Conservation (phyloP, 208 protist genomes). For the Trichomonas gallinae region DNA sequence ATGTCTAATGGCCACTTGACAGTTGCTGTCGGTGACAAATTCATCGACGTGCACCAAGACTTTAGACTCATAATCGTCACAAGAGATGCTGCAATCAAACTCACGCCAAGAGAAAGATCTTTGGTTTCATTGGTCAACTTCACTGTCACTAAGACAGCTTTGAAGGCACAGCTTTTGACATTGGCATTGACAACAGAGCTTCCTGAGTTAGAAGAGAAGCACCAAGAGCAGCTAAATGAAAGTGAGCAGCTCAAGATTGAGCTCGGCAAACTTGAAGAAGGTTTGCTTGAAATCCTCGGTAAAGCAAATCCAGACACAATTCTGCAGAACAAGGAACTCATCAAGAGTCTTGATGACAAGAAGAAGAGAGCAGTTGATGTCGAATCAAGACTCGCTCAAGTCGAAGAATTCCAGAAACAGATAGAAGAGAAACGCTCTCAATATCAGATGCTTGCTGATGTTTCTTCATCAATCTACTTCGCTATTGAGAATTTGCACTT, state of each 20-base stretch:
- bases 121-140: constrained; percentile 81
- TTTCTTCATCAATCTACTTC: constrained; percentile 70
- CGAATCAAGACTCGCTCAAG: constrained; percentile 58
- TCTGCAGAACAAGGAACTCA: not conserved
- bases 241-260: constrained; percentile 83
- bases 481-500: constrained; percentile 62
- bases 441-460: constrained; percentile 73
- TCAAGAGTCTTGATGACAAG: constrained; percentile 62
- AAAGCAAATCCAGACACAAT: not conserved
- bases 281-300: not conserved
- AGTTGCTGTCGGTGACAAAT: not conserved
- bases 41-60: not conserved
- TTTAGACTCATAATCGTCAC: constrained; percentile 86
- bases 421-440: constrained; percentile 75
- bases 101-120: constrained; percentile 68
- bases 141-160: constrained; percentile 75
- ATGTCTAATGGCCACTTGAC: not conserved
- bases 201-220: constrained; percentile 79
- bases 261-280: constrained; percentile 45
- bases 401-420: constrained; percentile 61
- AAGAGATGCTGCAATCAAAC: constrained; percentile 56
- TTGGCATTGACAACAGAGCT: constrained; percentile 83
- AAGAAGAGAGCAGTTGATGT: constrained; percentile 73
- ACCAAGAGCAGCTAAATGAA: constrained; percentile 67
- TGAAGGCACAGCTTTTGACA: constrained; percentile 84